phyloP scores from a whole-genome alignment of 2,329 filamentous ascomycete genomes.

The Hypoxylon sp. region DNA sequence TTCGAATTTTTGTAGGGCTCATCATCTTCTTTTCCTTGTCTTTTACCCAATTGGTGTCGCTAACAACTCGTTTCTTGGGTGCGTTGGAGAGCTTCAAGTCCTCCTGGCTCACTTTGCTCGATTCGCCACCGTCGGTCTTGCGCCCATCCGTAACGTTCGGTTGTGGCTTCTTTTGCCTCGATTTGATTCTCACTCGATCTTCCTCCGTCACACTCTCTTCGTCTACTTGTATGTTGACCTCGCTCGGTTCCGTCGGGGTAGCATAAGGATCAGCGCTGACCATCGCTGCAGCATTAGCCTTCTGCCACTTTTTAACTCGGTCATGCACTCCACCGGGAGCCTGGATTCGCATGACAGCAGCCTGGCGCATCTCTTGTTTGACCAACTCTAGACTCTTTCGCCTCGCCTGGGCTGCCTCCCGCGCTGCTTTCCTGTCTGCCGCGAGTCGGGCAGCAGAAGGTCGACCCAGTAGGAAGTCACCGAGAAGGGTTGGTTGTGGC shows the following conservation, averaged over 20 bases:
- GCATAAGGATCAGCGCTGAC: constrained; percentile 59
- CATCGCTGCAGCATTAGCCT: constrained; percentile 74
- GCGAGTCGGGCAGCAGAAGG: constrained; percentile 61
- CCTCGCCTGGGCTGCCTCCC: constrained; percentile 53
- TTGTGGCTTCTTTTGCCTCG: constrained; percentile 56
- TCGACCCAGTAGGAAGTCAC: constrained; percentile 46
- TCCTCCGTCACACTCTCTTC: constrained; percentile 69
- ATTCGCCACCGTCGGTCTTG: constrained; percentile 41
- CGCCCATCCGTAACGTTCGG: constrained; percentile 45
- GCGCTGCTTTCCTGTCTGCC: constrained; percentile 52
- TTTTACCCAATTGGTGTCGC: constrained; percentile 89
- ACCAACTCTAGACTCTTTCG: constrained; percentile 67
- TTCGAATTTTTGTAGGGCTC: constrained; percentile 54
- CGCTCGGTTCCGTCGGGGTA: constrained; percentile 65
- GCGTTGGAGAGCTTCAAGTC: constrained; percentile 62
- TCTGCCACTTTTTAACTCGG: constrained; percentile 86
- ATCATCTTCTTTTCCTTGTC: constrained; percentile 62
- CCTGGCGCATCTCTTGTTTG: constrained; percentile 68
- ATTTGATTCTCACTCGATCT: constrained; percentile 66
- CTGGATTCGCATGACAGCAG: constrained; percentile 65
- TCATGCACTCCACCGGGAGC: constrained; percentile 75
- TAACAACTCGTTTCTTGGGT: constrained; percentile 91
- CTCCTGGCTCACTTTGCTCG: constrained; percentile 47
- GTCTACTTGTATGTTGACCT: constrained; percentile 68
- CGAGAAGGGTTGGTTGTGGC: constrained; percentile 42